These are phyloP conservation scores for Aspergillus tanneri DNA, from an alignment of 2,329 filamentous ascomycete species.

Conservation along the genomic window DNA sequence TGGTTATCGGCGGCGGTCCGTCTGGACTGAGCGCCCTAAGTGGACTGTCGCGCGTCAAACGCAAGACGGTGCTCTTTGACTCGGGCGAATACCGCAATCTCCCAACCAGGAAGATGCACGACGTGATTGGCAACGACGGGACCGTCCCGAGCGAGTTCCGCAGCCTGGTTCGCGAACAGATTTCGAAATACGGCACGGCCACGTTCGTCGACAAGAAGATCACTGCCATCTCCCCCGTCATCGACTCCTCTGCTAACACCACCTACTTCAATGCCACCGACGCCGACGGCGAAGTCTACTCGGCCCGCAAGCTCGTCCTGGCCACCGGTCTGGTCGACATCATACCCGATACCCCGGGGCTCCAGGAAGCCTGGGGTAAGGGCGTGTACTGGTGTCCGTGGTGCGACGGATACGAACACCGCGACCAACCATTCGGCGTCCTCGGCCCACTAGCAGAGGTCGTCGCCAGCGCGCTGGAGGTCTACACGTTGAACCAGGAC, in stretches of 20 bases:
- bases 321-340: slow-evolving; percentile 59
- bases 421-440: slow-evolving; percentile 58
- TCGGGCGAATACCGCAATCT: slow-evolving; percentile 59
- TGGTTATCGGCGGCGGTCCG: slow-evolving; percentile 60
- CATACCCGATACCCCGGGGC: slow-evolving; percentile 56
- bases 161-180: slow-evolving; percentile 53
- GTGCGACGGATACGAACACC: slow-evolving; percentile 64
- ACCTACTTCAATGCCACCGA: slow-evolving; percentile 50
- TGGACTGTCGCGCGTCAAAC: slow-evolving; percentile 58
- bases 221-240: slow-evolving; percentile 31
- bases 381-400: slow-evolving; percentile 65
- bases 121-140: slow-evolving; percentile 61
- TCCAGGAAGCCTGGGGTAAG: slow-evolving; percentile 57
- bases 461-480: slow-evolving; percentile 50
- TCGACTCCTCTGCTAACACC: slow-evolving; percentile 32
- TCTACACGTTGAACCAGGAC: slow-evolving; percentile 56
- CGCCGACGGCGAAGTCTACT: slow-evolving; percentile 37
- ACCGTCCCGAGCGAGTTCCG: slow-evolving; percentile 57
- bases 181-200: slow-evolving; percentile 53
- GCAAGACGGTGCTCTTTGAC: slow-evolving; percentile 58
- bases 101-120: slow-evolving; percentile 59
- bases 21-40: slow-evolving; percentile 56
- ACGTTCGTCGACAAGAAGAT: slow-evolving; percentile 56
- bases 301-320: slow-evolving; percentile 56
- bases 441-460: slow-evolving; percentile 49